Evolutionary conservation across 2,329 filamentous ascomycete genomes (phyloP), one percentile per base, ranked within the genome.

Genomic region (Madurella mycetomatis): DNA sequence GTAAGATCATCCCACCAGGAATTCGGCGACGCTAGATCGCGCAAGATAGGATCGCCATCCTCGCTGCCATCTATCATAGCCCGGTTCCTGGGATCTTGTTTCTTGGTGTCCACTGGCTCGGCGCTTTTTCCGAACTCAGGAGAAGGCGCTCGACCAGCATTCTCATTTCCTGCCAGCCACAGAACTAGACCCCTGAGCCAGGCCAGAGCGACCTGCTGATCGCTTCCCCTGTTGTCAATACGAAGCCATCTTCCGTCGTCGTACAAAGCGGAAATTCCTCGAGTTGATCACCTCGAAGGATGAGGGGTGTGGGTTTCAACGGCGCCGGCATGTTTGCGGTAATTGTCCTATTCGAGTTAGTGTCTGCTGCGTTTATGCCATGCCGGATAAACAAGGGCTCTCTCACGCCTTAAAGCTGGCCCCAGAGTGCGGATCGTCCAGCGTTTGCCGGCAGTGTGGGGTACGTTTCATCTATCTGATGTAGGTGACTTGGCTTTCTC

Each of bases 381-480:
- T 44, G 25, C 51, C 50, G 55, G 50, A 31, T 53, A 57, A 57
- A 51, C 43, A 44, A 16, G 37, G 30, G 32, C 30, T 12, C 30
- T 15, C 37, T 34, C 15, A 13, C 25, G 3, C 42, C 3, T 40
- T 2, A 15, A 46, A 12, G 17, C 41, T 17, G 16, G 19, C 32
- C 19, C 15, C 16, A 55, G n/a, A 49, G 49, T 46, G 49, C 15
- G 45, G 41, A 49, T 52, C 31, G 37, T 34, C 40, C 42, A 31
- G 41, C 40, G 49, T 42, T 17, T 49, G 54, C 46, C 46, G 49
- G 32, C 34, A 5, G 19, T 47, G 50, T 53, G 54, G 54, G 49
- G 49, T 40, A 37, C 19, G 47, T 51, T 57, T 57, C 55, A 57
- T 57, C 48, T 54, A 51, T 51, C 42, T 50, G 46, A 49, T 32